These are phyloP conservation scores for Xenoacremonium recifei DNA, from an alignment of 2,329 filamentous ascomycete species.

Conservation along the genomic window DNA sequence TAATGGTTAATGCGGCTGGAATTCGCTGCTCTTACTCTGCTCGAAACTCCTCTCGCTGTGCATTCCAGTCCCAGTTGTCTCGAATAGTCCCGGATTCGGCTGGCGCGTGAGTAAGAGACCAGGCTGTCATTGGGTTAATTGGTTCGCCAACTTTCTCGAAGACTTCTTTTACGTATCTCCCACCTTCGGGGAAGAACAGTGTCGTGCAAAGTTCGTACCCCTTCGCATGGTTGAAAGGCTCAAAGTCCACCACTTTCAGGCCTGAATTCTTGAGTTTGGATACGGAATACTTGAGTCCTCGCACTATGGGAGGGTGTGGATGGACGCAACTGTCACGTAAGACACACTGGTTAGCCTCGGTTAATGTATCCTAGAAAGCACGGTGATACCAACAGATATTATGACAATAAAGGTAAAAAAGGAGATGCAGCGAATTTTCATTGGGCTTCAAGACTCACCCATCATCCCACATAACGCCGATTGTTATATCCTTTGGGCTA, in stretches of 20 bases:
- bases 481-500: constrained; percentile 6
- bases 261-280: constrained; percentile 16
- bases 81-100: constrained; percentile 5
- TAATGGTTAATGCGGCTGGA: neutral
- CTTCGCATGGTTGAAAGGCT: constrained; percentile 21
- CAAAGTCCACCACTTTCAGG: constrained; percentile 21
- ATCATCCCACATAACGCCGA: constrained; percentile 22
- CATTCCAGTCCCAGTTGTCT: constrained; percentile 22
- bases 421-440: neutral
- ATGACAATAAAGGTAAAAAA: too few relatives aligned
- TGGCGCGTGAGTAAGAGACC: constrained; percentile 14
- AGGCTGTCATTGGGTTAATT: constrained; percentile 20
- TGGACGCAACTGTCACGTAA: constrained; percentile 11
- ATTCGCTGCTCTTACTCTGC: constrained; percentile 1
- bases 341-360: neutral
- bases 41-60: constrained; percentile 14
- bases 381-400: too few relatives aligned
- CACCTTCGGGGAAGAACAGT: constrained; percentile 22
- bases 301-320: constrained; percentile 23
- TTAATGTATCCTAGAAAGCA: too few relatives aligned
- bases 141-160: constrained; percentile 22
- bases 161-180: constrained; percentile 12
- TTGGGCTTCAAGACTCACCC: constrained; percentile 16
- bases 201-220: constrained; percentile 17
- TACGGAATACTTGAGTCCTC: constrained; percentile 15